Evolutionary conservation across 2,329 filamentous ascomycete species (phyloP).

Genomic region (Apiospora pterosperma): DNA sequence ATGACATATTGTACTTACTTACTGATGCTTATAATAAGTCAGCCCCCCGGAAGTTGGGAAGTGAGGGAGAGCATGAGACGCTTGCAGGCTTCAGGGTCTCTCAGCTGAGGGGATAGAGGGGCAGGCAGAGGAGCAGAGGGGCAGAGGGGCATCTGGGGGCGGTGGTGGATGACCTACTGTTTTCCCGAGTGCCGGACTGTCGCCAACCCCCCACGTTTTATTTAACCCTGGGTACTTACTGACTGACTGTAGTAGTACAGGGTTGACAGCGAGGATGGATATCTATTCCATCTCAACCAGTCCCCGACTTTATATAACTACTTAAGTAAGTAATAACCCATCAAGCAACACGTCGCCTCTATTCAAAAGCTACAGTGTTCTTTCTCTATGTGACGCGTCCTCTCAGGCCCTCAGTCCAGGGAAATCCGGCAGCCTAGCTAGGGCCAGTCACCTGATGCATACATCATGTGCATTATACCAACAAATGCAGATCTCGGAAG

Average conservation of each 20-base stretch:
- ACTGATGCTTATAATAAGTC: background rate
- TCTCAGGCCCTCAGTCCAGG: background rate
- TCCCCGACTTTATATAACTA: background rate
- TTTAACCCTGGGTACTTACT: no score
- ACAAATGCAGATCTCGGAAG: background rate
- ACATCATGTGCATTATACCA: background rate
- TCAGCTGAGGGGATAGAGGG: background rate
- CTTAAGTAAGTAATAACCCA: background rate
- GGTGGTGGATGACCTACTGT: background rate
- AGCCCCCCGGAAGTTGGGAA: background rate
- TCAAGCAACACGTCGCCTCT: background rate
- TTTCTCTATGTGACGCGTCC: background rate
- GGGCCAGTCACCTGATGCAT: background rate
- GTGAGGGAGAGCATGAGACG: background rate
- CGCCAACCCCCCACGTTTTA: background rate
- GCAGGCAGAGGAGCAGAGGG: background rate
- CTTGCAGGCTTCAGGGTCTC: background rate
- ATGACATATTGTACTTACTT: background rate
- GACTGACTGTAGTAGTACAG: background rate
- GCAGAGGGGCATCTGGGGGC: background rate
- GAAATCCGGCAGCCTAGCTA: background rate
- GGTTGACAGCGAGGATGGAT: background rate
- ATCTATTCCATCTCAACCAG: background rate
- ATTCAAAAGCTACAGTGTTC: background rate
- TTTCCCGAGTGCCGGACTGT: no score